phyloP scores from a whole-genome alignment of 257 asterid genomes.

The Solanum peruvianum region DNA sequence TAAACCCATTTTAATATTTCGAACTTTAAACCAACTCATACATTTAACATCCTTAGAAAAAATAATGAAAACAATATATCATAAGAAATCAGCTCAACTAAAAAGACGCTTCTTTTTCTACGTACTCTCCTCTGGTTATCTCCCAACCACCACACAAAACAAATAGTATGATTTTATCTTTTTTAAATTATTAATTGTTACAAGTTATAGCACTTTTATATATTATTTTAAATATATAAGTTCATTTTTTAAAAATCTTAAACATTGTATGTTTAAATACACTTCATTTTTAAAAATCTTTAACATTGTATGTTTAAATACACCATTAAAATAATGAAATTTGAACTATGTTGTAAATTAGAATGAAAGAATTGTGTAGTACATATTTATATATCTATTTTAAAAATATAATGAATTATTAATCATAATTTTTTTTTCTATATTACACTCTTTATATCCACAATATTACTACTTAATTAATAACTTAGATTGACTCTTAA shows the following conservation, averaged over 20 bases:
- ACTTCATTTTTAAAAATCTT: not conserved
- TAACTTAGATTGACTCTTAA: not conserved
- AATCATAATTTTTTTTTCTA: not conserved
- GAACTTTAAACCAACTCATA: too few relatives aligned
- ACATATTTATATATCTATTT: too few relatives aligned
- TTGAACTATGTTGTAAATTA: not conserved
- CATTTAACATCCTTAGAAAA: not conserved
- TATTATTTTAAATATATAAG: not conserved
- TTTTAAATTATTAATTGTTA: too few relatives aligned
- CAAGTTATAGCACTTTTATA: not conserved
- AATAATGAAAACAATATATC: not conserved
- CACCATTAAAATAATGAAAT: not conserved
- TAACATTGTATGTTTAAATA: not conserved
- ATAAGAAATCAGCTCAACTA: not conserved
- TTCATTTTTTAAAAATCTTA: not conserved
- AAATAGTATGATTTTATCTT: too few relatives aligned
- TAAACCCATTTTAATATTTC: too few relatives aligned
- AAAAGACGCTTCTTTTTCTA: not conserved
- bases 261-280: not conserved
- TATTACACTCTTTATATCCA: not conserved
- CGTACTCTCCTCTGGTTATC: not conserved
- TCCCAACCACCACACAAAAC: not conserved
- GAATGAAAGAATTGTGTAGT: not conserved
- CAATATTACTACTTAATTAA: not conserved
- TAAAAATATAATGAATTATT: not conserved